A percentile compares a stretch with the other conserved stretches of the same genome.
These are phyloP conservation scores for Diplotaxis tenuifolia DNA, from an alignment of 345 rosid species.

Conservation along the genomic window DNA sequence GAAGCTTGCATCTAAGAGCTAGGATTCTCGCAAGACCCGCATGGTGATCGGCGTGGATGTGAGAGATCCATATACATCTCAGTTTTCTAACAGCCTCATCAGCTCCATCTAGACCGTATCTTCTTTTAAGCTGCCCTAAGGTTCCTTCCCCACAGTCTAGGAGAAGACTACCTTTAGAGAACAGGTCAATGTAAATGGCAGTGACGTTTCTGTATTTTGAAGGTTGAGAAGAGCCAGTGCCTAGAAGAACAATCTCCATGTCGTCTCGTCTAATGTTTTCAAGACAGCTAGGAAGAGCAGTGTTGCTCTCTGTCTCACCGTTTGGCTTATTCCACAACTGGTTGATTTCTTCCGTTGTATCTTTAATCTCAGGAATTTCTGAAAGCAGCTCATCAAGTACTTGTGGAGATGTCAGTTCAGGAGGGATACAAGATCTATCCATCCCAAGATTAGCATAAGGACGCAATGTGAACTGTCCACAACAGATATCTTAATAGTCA, in stretches of 20 bases:
- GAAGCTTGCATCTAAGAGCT: slow-evolving; percentile 69
- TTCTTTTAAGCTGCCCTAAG: slow-evolving; percentile 89
- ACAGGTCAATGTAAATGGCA: slow-evolving; percentile 70
- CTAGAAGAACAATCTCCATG: slow-evolving; percentile 85
- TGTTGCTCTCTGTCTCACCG: slow-evolving; percentile 46
- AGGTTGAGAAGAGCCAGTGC: slow-evolving; percentile 98
- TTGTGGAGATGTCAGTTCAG: slow-evolving; percentile 42
- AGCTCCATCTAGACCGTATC: slow-evolving; percentile 80
- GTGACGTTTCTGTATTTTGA: slow-evolving; percentile 91
- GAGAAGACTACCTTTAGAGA: slow-evolving; percentile 72
- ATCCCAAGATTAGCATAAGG: slow-evolving; percentile 76
- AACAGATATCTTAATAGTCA: not conserved
- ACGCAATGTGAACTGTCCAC: slow-evolving; percentile 79
- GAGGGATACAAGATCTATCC: slow-evolving; percentile 71
- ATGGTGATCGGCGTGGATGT: slow-evolving; percentile 97
- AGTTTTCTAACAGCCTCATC: slow-evolving; percentile 63
- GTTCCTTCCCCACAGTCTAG: slow-evolving; percentile 98
- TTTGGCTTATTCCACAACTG: slow-evolving; percentile 52
- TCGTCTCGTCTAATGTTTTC: slow-evolving; percentile 74
- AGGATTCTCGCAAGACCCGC: slow-evolving; percentile 81
- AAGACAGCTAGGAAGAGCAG: slow-evolving; percentile 62
- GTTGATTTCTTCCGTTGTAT: slow-evolving; percentile 54
- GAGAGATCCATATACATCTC: slow-evolving; percentile 87
- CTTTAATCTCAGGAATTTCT: slow-evolving; percentile 71
- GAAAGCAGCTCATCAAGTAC: slow-evolving; percentile 57